Evolutionary conservation across 208 protist genomes (phyloP), one percentile per base, ranked within the genome.

Genomic region (Strigomonas culicis): DNA sequence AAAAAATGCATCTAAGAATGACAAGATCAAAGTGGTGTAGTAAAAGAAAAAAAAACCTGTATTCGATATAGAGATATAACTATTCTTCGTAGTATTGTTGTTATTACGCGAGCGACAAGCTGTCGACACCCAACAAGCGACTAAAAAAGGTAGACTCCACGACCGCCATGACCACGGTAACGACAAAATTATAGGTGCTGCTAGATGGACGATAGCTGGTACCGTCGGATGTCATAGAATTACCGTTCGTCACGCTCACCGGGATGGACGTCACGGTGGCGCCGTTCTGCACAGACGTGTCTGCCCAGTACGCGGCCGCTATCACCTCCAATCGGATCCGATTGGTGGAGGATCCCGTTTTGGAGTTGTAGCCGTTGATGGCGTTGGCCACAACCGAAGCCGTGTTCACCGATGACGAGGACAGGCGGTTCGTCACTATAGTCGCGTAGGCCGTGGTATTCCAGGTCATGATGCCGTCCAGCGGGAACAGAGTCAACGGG

Each of bases 401-500:
- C 2, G 72, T 24, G 15, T 56, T 22, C 10, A 32, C 34, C 11
- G 46, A 21, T 7, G 3, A 24, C 43, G 39, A 4, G 0, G 60
- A 58, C 1, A 19, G 4, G 1, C 47, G 63, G 2, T 47, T 44
- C 0, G 68, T 61, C 22, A 86, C 69, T 22, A 88, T 55, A 1
- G 70, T 55, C 1, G 56, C 30, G 59, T 86, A 86, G 21, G 79
- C 61, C 17, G 34, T 21, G 19, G 4, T 24, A 19, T 64, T 66
- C 82, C 84, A 94, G 25, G 53, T n/a, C 6, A 71, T 53, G 1
- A 65, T 24, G 11, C 71, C 70, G 51, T 94, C 84, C 1, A 82
- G 49, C 6, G 84, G 78, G 25, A 90, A 11, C 22, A 94, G 19
- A 46, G 64, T 74, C 36, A 94, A 82, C 0, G 80, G 75, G 11